Conservation (phyloP, 768 basidiomycete species). For the Saitozyma podzolica region DNA sequence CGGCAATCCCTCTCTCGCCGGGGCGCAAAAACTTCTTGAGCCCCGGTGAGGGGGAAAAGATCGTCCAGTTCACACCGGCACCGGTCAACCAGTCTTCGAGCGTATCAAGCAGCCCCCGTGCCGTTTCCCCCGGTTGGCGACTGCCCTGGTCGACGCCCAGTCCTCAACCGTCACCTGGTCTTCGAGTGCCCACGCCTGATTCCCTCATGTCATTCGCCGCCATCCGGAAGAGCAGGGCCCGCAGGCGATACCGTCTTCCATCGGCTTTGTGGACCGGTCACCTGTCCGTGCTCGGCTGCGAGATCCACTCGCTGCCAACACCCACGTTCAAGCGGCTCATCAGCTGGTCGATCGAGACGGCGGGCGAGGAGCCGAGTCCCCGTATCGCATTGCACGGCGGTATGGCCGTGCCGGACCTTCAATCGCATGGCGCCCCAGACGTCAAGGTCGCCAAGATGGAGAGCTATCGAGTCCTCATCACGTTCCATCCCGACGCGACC, state of each 20-base stretch:
- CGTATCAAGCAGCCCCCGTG: background rate
- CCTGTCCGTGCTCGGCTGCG: constrained; percentile 43
- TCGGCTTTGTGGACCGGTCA: constrained; percentile 47
- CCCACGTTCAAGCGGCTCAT: constrained; percentile 54
- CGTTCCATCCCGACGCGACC: constrained; percentile 64
- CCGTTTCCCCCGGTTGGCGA: constrained; percentile 35
- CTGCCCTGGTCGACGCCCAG: constrained; percentile 42
- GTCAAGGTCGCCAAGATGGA: constrained; percentile 53
- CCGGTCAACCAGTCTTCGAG: constrained; percentile 33
- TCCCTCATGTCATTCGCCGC: constrained; percentile 24
- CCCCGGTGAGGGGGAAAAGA: constrained; percentile 44
- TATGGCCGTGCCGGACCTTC: constrained; percentile 41
- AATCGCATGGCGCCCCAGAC: constrained; percentile 48
- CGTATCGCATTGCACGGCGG: constrained; percentile 48
- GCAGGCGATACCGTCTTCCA: constrained; percentile 43
- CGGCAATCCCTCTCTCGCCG: constrained; percentile 34
- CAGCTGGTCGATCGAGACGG: constrained; percentile 59
- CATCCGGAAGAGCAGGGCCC: constrained; percentile 15
- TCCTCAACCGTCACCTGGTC: constrained; percentile 20
- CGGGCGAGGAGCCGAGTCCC: constrained; percentile 56
- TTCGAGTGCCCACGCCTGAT: constrained; percentile 35
- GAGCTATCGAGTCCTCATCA: constrained; percentile 66
- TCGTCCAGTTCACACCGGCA: constrained; percentile 50
- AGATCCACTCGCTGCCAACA: constrained; percentile 52
- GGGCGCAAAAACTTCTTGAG: constrained; percentile 48